These are phyloP conservation scores for Phialemonium atrogriseum DNA, from an alignment of 2,329 filamentous ascomycete genomes.

Conservation along the genomic window DNA sequence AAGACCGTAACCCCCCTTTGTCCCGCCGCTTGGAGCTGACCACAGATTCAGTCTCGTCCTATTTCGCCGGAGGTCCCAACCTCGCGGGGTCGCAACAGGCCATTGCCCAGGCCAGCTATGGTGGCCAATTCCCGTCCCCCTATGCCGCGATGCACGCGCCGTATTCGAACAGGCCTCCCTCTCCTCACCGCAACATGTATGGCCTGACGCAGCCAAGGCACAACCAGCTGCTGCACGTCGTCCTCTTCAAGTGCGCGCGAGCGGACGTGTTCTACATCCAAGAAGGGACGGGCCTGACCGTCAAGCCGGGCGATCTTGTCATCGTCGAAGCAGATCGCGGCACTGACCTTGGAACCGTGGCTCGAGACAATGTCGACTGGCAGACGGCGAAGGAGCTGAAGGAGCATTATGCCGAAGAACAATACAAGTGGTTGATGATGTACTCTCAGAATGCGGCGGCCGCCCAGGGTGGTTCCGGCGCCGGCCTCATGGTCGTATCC, in stretches of 20 bases:
- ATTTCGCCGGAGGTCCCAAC: slow-evolving; percentile 25
- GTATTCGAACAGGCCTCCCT: slow-evolving; percentile 44
- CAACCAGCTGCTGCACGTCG: slow-evolving; percentile 73
- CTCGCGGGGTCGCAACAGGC: slow-evolving; percentile 24
- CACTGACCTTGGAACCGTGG: slow-evolving; percentile 89
- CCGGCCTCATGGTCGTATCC: slow-evolving; percentile 55
- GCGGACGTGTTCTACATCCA: slow-evolving; percentile 97
- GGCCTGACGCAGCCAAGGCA: slow-evolving; percentile 52
- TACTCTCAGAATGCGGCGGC: slow-evolving; percentile 74
- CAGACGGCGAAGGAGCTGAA: slow-evolving; percentile 82
- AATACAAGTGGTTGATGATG: slow-evolving; percentile 99
- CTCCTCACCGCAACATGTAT: slow-evolving; percentile 55
- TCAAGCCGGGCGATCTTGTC: slow-evolving; percentile 87
- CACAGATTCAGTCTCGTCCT: slow-evolving; percentile 18
- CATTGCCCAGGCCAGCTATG: slow-evolving; percentile 27
- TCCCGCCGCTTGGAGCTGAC: neutral
- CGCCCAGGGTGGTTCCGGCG: slow-evolving; percentile 50
- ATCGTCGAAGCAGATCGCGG: slow-evolving; percentile 97
- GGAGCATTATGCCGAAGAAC: slow-evolving; percentile 86
- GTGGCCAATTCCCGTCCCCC: slow-evolving; percentile 35
- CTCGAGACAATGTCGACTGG: slow-evolving; percentile 79
- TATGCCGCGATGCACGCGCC: slow-evolving; percentile 36
- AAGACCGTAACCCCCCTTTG: neutral
- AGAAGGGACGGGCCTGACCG: slow-evolving; percentile 84
- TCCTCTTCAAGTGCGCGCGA: slow-evolving; percentile 92